Evolutionary conservation across 192 early-diverging fungal genomes (phyloP).

Genomic region (Mortierella antarctica): DNA sequence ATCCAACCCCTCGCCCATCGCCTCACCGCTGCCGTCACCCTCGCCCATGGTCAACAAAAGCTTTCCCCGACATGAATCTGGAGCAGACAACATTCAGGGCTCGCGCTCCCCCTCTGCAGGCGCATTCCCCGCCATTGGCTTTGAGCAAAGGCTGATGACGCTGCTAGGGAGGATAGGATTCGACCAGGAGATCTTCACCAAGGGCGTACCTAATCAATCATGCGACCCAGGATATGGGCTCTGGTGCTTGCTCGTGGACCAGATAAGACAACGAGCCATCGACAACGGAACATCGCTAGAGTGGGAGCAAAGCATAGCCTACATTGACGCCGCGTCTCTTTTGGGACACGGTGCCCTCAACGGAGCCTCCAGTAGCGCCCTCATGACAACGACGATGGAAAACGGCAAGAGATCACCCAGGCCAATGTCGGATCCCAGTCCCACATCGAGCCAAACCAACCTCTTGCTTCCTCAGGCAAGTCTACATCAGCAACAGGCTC

Average conservation of each 20-base stretch:
- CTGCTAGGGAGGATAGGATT: constrained; percentile 66
- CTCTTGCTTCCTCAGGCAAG: constrained; percentile 17
- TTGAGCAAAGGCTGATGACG: constrained; percentile 59
- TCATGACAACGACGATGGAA: constrained; percentile 9
- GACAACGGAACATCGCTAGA: constrained; percentile 46
- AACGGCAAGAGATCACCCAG: constrained; percentile 42
- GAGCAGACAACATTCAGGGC: background rate
- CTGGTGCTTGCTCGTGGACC: constrained; percentile 74
- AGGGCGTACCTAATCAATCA: constrained; percentile 63
- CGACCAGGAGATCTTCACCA: constrained; percentile 63
- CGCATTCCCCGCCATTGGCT: constrained; percentile 52
- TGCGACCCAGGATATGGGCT: constrained; percentile 73
- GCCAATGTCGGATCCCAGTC: constrained; percentile 52
- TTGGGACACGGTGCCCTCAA: background rate
- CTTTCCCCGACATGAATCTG: constrained; percentile 32
- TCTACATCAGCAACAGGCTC: constrained; percentile 16
- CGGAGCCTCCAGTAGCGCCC: background rate
- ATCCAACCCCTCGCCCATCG: constrained; percentile 24
- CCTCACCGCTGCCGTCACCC: constrained; percentile 42
- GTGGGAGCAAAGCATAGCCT: constrained; percentile 47
- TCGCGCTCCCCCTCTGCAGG: constrained; percentile 14
- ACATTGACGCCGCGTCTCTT: constrained; percentile 15
- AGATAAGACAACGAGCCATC: constrained; percentile 24
- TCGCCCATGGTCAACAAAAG: constrained; percentile 50
- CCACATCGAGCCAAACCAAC: constrained; percentile 39